phyloP scores from a whole-genome alignment of 192 early-diverging fungal species.

The Rhizoclosmatium sp. region DNA sequence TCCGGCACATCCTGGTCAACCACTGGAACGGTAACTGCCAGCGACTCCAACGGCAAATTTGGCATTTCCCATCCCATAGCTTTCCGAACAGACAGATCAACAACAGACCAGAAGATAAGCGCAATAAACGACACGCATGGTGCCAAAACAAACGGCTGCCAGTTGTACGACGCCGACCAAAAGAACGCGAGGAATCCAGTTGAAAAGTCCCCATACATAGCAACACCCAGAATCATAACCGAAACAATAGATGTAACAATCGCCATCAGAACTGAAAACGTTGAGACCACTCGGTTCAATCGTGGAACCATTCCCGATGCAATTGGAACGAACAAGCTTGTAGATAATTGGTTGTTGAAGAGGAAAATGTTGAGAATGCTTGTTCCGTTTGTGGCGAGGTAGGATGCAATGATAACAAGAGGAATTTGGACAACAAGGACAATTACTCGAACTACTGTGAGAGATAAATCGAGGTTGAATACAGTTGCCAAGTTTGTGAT shows the following conservation, averaged over 20 bases:
- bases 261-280: slow-evolving; percentile 43
- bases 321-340: slow-evolving; percentile 44
- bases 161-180: slow-evolving; percentile 40
- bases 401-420: neutral
- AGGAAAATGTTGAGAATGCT: slow-evolving; percentile 39
- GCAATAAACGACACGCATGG: slow-evolving; percentile 38
- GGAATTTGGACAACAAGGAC: slow-evolving; percentile 10
- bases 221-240: neutral
- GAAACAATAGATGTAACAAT: slow-evolving; percentile 1
- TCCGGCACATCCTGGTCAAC: no score
- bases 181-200: slow-evolving; percentile 40
- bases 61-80: slow-evolving; percentile 24
- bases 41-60: neutral
- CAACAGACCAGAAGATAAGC: slow-evolving; percentile 23
- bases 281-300: slow-evolving; percentile 41
- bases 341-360: slow-evolving; percentile 48
- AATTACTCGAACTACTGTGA: neutral
- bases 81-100: slow-evolving; percentile 31
- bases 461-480: slow-evolving; percentile 19
- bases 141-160: slow-evolving; percentile 46
- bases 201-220: slow-evolving; percentile 22
- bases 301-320: slow-evolving; percentile 34
- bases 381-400: slow-evolving; percentile 10
- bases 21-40: no score
- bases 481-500: slow-evolving; percentile 37